Conservation (phyloP, 768 basidiomycete genomes). For the Pulveroboletus ravenelii region DNA sequence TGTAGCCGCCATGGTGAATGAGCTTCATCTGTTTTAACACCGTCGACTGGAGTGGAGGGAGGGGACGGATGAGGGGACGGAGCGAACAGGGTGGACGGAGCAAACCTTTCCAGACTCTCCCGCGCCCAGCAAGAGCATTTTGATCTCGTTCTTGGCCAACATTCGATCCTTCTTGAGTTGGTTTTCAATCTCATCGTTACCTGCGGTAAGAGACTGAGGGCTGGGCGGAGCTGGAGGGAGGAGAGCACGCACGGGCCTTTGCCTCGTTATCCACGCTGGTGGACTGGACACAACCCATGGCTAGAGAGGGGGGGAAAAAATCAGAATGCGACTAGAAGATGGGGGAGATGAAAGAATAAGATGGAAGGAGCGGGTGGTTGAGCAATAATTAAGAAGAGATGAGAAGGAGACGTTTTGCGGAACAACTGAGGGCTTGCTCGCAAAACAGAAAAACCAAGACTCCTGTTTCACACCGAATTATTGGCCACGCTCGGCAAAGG, state of each 20-base stretch:
- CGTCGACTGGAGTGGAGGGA: slow-evolving; percentile 54
- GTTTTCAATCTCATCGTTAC: slow-evolving; percentile 91
- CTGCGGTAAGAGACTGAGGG: slow-evolving; percentile 33
- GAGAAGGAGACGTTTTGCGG: slow-evolving; percentile 4
- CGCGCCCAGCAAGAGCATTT: slow-evolving; percentile 93
- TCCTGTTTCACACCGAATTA: slow-evolving; percentile 11
- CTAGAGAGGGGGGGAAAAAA: not conserved
- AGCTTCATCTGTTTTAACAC: slow-evolving; percentile 98
- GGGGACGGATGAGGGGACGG: not conserved
- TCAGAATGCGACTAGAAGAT: not conserved
- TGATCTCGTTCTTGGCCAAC: slow-evolving; percentile 91
- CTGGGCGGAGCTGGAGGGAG: not conserved
- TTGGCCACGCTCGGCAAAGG: slow-evolving; percentile 15
- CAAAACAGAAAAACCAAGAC: slow-evolving; percentile 13
- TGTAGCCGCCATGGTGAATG: slow-evolving; percentile 89
- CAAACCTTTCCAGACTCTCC: slow-evolving; percentile 93
- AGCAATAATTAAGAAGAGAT: slow-evolving; percentile 25
- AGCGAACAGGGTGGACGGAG: not conserved
- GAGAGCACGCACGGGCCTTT: slow-evolving; percentile 65
- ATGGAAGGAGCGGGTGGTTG: slow-evolving; percentile 21
- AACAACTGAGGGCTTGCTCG: not conserved
- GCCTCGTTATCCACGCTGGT: slow-evolving; percentile 72
- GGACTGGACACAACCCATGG: slow-evolving; percentile 75
- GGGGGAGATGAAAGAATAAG: slow-evolving; percentile 9
- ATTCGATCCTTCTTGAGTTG: slow-evolving; percentile 86